These are phyloP conservation scores for Penstemon davidsonii DNA, from an alignment of 257 asterid genomes.

Conservation along the genomic window DNA sequence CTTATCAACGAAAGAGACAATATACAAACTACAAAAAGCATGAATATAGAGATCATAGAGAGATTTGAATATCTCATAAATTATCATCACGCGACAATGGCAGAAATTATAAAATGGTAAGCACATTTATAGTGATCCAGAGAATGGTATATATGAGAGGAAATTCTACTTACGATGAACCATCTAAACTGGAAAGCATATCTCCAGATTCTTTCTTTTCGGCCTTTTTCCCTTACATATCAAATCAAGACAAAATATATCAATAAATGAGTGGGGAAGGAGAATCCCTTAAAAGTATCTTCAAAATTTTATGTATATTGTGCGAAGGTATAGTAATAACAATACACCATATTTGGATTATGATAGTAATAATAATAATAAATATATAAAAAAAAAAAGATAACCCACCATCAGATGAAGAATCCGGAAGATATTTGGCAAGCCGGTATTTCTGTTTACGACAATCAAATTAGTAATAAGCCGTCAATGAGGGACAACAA, in stretches of 20 bases:
- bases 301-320: neutral
- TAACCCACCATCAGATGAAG: conserved; percentile 85
- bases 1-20: conserved; percentile 13
- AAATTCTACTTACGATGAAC: conserved; percentile 78
- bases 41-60: neutral
- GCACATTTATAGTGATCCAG: neutral
- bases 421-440: conserved; percentile 97
- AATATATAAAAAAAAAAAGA: neutral
- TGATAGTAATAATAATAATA: neutral
- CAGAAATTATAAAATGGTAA: neutral
- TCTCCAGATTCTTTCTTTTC: conserved; percentile 89
- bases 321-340: conserved; percentile 20
- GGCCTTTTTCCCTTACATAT: conserved; percentile 58
- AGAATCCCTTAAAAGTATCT: neutral
- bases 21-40: neutral
- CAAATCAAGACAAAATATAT: conserved; percentile 26
- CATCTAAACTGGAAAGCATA: conserved; percentile 75
- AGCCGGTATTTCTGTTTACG: conserved; percentile 86
- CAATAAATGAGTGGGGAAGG: conserved; percentile 20
- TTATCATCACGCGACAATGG: conserved; percentile 1
- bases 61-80: conserved; percentile 17
- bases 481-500: conserved; percentile 22
- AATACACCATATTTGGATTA: conserved; percentile 8
- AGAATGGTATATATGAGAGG: conserved; percentile 21
- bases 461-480: conserved; percentile 30